These are phyloP conservation scores for Globisporangium solare DNA, from an alignment of 352 stramenopile species.

Conservation along the genomic window DNA sequence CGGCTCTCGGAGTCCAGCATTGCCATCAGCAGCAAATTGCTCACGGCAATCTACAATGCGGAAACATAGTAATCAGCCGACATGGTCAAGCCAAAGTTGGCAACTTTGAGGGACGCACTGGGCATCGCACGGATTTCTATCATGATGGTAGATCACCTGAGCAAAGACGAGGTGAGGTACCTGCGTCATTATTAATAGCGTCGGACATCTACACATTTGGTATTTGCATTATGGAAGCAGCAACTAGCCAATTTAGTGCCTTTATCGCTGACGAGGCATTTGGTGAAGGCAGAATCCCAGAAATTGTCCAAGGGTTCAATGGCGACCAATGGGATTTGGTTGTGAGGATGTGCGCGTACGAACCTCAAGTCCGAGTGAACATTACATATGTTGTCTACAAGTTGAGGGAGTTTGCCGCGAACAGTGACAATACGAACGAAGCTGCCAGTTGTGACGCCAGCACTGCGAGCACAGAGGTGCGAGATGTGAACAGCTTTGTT, in stretches of 20 bases:
- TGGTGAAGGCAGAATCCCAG: too few species aligned
- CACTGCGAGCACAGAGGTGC: too few species aligned
- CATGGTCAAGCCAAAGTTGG: constrained; percentile 14
- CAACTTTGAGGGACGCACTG: constrained; percentile 3
- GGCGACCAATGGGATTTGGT: constrained; percentile 8
- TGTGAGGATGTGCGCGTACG: constrained; percentile 12
- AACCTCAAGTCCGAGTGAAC: constrained; percentile 6
- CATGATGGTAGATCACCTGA: too few species aligned
- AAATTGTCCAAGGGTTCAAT: too few species aligned
- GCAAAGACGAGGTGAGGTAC: constrained; percentile 1
- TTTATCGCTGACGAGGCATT: not conserved
- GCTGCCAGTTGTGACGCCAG: too few species aligned
- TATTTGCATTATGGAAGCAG: constrained; percentile 14
- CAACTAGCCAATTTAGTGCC: not conserved
- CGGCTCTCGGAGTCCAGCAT: constrained; percentile 21
- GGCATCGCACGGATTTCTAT: too few species aligned
- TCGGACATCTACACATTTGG: constrained; percentile 29
- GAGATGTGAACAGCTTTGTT: too few species aligned
- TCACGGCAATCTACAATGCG: constrained; percentile 7
- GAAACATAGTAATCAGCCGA: constrained; percentile 8
- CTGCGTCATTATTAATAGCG: constrained; percentile 2
- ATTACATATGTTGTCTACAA: constrained; percentile 12
- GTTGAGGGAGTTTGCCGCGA: not conserved
- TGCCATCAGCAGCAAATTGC: constrained; percentile 16
- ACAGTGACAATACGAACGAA: too few species aligned